Evolutionary conservation across 805 yeast species (phyloP), one percentile per base, ranked within the genome.

Genomic region (Candida verbasci): DNA sequence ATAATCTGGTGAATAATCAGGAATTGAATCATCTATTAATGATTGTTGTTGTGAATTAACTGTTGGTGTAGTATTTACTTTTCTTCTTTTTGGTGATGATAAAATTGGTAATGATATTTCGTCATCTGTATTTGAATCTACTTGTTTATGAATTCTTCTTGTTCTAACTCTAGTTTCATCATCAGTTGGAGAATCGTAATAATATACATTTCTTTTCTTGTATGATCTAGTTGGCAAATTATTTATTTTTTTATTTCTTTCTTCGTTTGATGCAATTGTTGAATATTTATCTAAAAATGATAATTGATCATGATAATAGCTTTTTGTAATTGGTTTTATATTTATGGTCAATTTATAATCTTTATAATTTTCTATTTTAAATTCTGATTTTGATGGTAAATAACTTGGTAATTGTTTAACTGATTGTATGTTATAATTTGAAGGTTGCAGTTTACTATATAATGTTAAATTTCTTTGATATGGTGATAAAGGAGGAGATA

Each of bases 1-100:
- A 2, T 68, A 50, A 14, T 83, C 69, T 3, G 97, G 97, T n/a
- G 86, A 78, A 59, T 71, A 87, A 58, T 88, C 96, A 24, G 88
- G 88, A 38, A 89, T 63, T 18, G 78, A 63, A 53, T 80, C 83
- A 71, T 85, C 86, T 39, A 73, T 72, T 39, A 70, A 70, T n/a
- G 73, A 65, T 33, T 75, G 74, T 41, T 65, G 69, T 27, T 66
- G 64, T 12, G 55, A 48, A 15, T 70, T 62, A 17, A 38, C 21
- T 29, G 72, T 56, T 1, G 73, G 59, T 9, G 59, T 41, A 1
- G 55, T 35, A 22, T 55, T 58, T 31, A 51, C 58, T 40, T 66
- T 60, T 45, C 62, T 69, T 47, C 65, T 65, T 28, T 35, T 35
- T 26, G 33, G 33, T 4, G 15, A 8, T 9, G 37, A 17, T 2